Base-by-base conservation (phyloP, 2,329 filamentous ascomycete species). In the Byssoonygena ceratinophila region DNA sequence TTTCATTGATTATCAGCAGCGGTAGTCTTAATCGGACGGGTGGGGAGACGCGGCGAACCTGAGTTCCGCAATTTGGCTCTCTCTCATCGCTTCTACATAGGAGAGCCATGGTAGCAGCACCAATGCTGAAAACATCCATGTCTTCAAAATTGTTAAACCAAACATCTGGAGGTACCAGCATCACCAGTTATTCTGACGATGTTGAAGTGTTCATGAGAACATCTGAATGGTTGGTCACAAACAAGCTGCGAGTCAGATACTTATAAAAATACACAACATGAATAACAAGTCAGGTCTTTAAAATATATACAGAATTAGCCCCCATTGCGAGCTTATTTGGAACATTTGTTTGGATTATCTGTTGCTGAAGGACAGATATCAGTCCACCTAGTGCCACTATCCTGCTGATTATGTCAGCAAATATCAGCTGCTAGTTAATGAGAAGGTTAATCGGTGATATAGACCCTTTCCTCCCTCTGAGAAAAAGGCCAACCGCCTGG, bases 111-210 rank as follows among this genome's bases (percentile, higher is more conserved):
- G 60, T 56, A 62, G 60, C 57, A 68, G 55, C 14, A 31, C 46
- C 37, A 67, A 58, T 57, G 61, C 58, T 63, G 63, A 67, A 55
- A 61, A 57, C 60, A 62, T 59, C 61, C 66, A 68, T 62, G 59
- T 57, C 60, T 59, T 27, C n/a, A 51, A 59, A 59, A 14, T 12
- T 39, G 55, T 59, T 55, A 60, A 59, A 60, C 61, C 58, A 61
- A 61, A 64, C 67, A 69, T 66, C 57, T 61, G 63, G 57, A 57
- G 63, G 60, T 61, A 63, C 61, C 64, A 62, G 63, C 67, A 69
- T 69, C 64, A 66, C 65, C 64, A 65, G 63, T 63, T 23, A 40
- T 46, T 52, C 7, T 16, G 31, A 29, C 32, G 23, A n/a, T 43
- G n/a, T 34, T 20, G 39, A 39, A 36, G 29, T 18, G n/a, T n/a